Evolutionary conservation across 2,329 filamentous ascomycete genomes (phyloP).

Genomic region (Neospermospora avenae): DNA sequence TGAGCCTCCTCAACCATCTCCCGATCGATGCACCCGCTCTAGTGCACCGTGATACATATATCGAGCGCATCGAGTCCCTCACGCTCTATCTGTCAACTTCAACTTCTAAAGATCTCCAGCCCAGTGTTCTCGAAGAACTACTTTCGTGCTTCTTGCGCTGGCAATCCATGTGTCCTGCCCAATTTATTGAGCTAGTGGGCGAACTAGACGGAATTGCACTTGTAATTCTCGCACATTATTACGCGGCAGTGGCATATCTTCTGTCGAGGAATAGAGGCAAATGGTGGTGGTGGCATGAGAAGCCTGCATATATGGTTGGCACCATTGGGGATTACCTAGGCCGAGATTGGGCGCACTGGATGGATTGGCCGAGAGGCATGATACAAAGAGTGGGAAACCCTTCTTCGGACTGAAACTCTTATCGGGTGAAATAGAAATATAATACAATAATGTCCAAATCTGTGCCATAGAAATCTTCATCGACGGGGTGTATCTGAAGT

Average conservation of each 20-base stretch:
- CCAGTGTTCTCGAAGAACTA: conserved; percentile 12
- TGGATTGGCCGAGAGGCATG: conserved; percentile 20
- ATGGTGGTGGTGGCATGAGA: conserved; percentile 25
- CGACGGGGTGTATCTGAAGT: neutral
- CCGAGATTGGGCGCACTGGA: conserved; percentile 15
- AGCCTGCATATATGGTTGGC: conserved; percentile 23
- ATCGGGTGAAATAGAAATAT: neutral
- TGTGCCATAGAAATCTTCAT: neutral
- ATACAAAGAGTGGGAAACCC: neutral
- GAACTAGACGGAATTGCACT: conserved; percentile 19
- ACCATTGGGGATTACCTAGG: conserved; percentile 18
- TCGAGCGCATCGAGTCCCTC: conserved; percentile 12
- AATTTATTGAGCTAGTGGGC: conserved; percentile 16
- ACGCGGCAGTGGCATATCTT: conserved; percentile 18
- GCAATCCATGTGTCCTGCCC: conserved; percentile 19
- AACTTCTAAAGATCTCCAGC: conserved; percentile 1
- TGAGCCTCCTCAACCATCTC: conserved; percentile 8
- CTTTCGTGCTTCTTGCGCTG: conserved; percentile 20
- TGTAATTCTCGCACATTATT: conserved; percentile 22
- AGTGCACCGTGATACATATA: conserved; percentile 10
- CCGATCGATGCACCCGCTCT: neutral
- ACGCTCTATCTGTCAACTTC: conserved; percentile 14
- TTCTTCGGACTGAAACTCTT: neutral
- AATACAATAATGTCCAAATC: neutral
- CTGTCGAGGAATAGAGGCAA: conserved; percentile 11